Evolutionary conservation across 2,329 filamentous ascomycete genomes (phyloP), one percentile per base, ranked within the genome.

Genomic region (Ascochyta koolunga): DNA sequence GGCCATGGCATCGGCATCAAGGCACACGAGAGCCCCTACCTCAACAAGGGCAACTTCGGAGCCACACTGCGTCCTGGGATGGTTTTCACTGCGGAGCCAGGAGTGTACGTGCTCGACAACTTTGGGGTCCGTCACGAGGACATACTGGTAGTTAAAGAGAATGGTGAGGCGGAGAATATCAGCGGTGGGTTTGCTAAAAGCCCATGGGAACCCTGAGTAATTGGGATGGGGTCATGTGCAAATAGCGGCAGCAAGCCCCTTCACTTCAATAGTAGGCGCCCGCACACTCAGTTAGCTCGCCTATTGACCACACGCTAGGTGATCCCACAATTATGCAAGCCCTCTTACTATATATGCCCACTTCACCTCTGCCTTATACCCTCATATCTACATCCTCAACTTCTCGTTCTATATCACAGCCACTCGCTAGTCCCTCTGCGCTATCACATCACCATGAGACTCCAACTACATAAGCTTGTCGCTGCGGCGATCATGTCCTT

Each of bases 1-100:
- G 85, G 85, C 1, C 86, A 88, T 61, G 82, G 85, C 1, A 86
- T 88, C 41, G 86, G 85, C 0, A 86, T 88, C 65, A 87, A 88
- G 71, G 85, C 85, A 1, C 85, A 87, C 58, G 85, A 88, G 65
- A 84, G 82, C 25, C 85, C 85, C 0, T 88, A 87, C 59, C 72
- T 88, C 27, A 86, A 88, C 66, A 84, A 86, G 62, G 86, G 83
- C 52, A 88, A 88, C 61, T 74, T 73, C 2, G 70, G 66, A 2
- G 73, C 76, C 0, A 62, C 73, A 0, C 72, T 87, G 5, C 74
- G 76, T 39, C 74, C 82, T 0, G 85, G 85, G 0, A 88, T 88
- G 85, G 79, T 80, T 0, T 88, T 88, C 56, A 87, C 86, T 0
- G 81, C 82, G 9, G 86, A 88, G 71, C 85, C 86, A 0, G 86